Percentiles rank a stretch among this genome's conserved stretches.
Evolutionary conservation across 139 green algal species (phyloP).

Genomic region (Nannochloris sp.): DNA sequence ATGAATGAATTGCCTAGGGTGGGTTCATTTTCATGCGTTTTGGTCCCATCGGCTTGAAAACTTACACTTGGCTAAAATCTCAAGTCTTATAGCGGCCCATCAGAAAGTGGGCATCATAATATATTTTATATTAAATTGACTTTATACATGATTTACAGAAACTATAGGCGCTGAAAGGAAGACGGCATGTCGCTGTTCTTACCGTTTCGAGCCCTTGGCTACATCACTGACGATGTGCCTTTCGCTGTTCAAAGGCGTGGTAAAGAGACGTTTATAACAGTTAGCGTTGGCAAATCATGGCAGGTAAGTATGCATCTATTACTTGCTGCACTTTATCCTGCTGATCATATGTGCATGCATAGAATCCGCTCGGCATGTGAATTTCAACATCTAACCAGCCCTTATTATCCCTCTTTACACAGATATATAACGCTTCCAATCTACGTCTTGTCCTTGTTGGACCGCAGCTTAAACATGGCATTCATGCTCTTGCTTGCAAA

Average conservation of each 20-base stretch:
- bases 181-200: constrained; percentile 3
- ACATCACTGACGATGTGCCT: constrained; percentile 80
- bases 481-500: constrained; percentile 63
- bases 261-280: constrained; percentile 72
- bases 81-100: no score
- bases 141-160: no score
- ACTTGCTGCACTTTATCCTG: background rate
- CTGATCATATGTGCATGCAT: constrained; percentile 1
- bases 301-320: constrained; percentile 59
- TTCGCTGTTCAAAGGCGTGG: constrained; percentile 74
- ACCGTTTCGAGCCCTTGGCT: constrained; percentile 68
- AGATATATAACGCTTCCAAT: constrained; percentile 86
- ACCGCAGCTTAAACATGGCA: constrained; percentile 63
- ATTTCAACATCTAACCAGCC: background rate
- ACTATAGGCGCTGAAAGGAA: no score
- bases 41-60: no score
- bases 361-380: background rate
- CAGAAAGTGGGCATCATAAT: no score
- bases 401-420: constrained; percentile 1
- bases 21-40: no score
- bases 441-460: constrained; percentile 71
- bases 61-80: no score
- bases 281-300: constrained; percentile 88
- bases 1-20: no score
- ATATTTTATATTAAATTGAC: no score